These are phyloP conservation scores for Diversispora eburnea DNA, from an alignment of 192 early-diverging fungal genomes.

Conservation along the genomic window DNA sequence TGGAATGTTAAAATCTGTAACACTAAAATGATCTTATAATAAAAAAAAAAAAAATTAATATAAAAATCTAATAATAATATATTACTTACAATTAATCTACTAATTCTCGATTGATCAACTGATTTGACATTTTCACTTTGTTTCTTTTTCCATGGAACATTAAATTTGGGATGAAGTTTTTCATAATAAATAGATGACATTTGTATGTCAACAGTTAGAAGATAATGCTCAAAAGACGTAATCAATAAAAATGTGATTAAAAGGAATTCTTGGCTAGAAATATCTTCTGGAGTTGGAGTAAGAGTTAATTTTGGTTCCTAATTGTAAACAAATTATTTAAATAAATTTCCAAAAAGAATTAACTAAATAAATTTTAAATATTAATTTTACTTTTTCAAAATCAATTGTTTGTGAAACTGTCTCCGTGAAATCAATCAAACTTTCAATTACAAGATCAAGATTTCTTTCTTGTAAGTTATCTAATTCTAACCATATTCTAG, in stretches of 20 bases:
- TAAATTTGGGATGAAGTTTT: constrained; percentile 9
- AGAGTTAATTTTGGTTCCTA: not conserved
- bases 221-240: not conserved
- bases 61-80: not conserved
- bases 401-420: not conserved
- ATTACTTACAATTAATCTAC: constrained; percentile 11
- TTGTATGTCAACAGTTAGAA: not conserved
- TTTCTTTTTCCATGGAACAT: constrained; percentile 3
- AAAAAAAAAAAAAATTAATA: too few relatives aligned
- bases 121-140: not conserved
- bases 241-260: constrained; percentile 4
- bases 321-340: not conserved
- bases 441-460: not conserved
- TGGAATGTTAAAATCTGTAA: too few relatives aligned
- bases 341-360: too few relatives aligned
- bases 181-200: constrained; percentile 11
- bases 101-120: not conserved
- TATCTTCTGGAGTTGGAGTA: not conserved
- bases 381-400: not conserved
- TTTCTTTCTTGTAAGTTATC: not conserved
- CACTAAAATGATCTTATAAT: too few relatives aligned
- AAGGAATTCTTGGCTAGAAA: not conserved
- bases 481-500: not conserved
- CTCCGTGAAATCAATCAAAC: constrained; percentile 2
- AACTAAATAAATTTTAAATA: too few relatives aligned